Percentiles rank a stretch among this genome's conserved stretches.
Evolutionary conservation across 768 basidiomycete species (phyloP).

Genomic region (Cantharellus anzutake): DNA sequence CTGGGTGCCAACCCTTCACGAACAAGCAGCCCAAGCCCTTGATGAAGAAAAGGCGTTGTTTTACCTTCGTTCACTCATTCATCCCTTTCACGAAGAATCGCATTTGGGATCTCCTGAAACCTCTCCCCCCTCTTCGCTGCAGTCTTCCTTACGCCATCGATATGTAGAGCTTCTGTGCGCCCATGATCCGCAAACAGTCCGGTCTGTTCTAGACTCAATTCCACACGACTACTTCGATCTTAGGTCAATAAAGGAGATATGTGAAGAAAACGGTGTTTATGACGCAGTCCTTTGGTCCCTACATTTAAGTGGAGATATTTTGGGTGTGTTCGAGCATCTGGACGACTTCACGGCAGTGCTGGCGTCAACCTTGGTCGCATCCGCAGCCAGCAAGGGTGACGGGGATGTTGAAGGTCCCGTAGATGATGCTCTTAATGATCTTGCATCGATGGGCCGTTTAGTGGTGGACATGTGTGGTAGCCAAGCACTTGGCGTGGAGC

Average conservation of each 20-base stretch:
- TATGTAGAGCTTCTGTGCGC: constrained; percentile 61
- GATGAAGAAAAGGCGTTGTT: constrained; percentile 39
- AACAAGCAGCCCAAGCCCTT: constrained; percentile 35
- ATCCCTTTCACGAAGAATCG: constrained; percentile 26
- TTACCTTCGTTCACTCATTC: constrained; percentile 61
- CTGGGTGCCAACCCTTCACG: constrained; percentile 47
- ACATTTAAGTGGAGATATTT: constrained; percentile 41
- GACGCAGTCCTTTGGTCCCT: constrained; percentile 72
- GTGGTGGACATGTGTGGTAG: constrained; percentile 54
- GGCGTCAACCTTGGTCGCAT: constrained; percentile 7
- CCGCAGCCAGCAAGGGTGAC: constrained; percentile 2
- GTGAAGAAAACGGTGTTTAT: constrained; percentile 45
- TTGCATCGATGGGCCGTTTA: constrained; percentile 39
- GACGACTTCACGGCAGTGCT: constrained; percentile 19
- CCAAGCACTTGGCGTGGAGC: constrained; percentile 27
- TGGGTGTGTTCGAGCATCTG: constrained; percentile 45
- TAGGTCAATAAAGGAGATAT: constrained; percentile 34
- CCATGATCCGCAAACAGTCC: constrained; percentile 44
- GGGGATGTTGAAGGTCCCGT: constrained; percentile 13
- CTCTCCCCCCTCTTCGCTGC: constrained; percentile 22
- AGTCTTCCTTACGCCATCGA: constrained; percentile 30
- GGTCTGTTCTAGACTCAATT: constrained; percentile 38
- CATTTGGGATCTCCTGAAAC: constrained; percentile 1
- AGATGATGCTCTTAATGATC: constrained; percentile 24
- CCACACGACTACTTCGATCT: constrained; percentile 37